These are phyloP conservation scores for Quercus engelmannii DNA, from an alignment of 306 rosid species.

Conservation along the genomic window DNA sequence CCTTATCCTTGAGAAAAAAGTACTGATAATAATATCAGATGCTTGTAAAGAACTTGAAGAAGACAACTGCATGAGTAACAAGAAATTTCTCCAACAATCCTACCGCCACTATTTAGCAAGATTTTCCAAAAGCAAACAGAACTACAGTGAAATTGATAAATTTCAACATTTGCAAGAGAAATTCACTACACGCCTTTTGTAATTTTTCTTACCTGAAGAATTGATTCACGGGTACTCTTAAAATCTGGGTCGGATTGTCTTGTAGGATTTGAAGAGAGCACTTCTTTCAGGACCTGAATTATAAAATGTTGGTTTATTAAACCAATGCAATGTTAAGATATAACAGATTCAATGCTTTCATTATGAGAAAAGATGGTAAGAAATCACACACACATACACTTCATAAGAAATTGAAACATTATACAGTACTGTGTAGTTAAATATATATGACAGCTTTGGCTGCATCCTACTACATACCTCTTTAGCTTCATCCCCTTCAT, in stretches of 20 bases:
- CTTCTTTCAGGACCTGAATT: slow-evolving; percentile 65
- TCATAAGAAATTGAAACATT: neutral
- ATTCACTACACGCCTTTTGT: neutral
- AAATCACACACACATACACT: neutral
- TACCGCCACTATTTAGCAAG: neutral
- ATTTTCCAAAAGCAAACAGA: neutral
- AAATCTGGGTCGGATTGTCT: slow-evolving; percentile 63
- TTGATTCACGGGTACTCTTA: slow-evolving; percentile 64
- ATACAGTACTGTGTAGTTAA: slow-evolving; percentile 1
- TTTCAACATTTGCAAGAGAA: neutral
- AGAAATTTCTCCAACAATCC: neutral
- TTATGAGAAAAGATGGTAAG: neutral
- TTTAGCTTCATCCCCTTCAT: slow-evolving; percentile 75
- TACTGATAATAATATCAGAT: neutral
- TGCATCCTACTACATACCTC: slow-evolving; percentile 47
- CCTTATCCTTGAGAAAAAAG: no score
- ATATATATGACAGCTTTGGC: slow-evolving; percentile 3
- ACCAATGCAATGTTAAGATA: neutral
- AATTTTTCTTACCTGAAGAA: slow-evolving; percentile 64
- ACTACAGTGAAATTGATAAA: neutral
- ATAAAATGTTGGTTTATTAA: slow-evolving; percentile 5
- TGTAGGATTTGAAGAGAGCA: slow-evolving; percentile 53
- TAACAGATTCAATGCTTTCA: neutral
- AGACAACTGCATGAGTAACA: neutral
- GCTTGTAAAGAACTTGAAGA: neutral